A percentile compares a stretch with the other conserved stretches of the same genome.
These are phyloP conservation scores for Penicillium sp. DNA, from an alignment of 2,329 filamentous ascomycete species.

Conservation along the genomic window DNA sequence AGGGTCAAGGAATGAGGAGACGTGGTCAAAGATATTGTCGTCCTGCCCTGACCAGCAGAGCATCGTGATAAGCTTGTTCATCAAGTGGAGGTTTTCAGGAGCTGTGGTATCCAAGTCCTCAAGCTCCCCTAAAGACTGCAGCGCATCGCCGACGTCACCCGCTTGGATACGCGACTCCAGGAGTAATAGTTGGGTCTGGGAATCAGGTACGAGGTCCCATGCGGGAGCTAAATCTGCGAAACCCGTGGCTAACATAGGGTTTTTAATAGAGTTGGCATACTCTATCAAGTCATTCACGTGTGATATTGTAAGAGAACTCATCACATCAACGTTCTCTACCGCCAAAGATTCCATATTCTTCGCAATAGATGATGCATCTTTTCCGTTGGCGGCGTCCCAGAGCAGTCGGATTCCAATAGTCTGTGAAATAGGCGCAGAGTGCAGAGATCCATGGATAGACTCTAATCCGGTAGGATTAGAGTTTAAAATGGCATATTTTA, in stretches of 20 bases:
- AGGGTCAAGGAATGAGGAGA: conserved; percentile 74
- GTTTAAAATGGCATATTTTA: conserved; percentile 66
- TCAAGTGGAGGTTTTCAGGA: conserved; percentile 64
- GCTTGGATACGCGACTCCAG: conserved; percentile 77
- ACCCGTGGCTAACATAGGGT: conserved; percentile 74
- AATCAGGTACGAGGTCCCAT: conserved; percentile 69
- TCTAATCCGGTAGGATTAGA: conserved; percentile 67
- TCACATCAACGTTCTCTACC: conserved; percentile 49
- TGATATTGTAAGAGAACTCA: conserved; percentile 64
- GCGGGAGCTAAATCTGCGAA: conserved; percentile 71
- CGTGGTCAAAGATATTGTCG: conserved; percentile 68
- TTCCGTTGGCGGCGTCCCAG: conserved; percentile 75
- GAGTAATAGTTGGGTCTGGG: conserved; percentile 73
- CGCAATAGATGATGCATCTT: conserved; percentile 72
- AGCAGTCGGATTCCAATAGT: conserved; percentile 76
- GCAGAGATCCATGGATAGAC: conserved; percentile 58
- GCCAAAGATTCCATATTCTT: conserved; percentile 73
- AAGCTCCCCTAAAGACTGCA: conserved; percentile 59
- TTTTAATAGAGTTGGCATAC: conserved; percentile 70
- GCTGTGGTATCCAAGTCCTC: conserved; percentile 58
- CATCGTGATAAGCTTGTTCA: conserved; percentile 74
- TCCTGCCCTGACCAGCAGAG: conserved; percentile 62
- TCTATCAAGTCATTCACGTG: conserved; percentile 80
- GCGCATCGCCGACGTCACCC: conserved; percentile 68
- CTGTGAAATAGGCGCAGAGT: conserved; percentile 55